Conservation (phyloP, 1,284 basidiomycete species). For the Papiliotrema laurentii region DNA sequence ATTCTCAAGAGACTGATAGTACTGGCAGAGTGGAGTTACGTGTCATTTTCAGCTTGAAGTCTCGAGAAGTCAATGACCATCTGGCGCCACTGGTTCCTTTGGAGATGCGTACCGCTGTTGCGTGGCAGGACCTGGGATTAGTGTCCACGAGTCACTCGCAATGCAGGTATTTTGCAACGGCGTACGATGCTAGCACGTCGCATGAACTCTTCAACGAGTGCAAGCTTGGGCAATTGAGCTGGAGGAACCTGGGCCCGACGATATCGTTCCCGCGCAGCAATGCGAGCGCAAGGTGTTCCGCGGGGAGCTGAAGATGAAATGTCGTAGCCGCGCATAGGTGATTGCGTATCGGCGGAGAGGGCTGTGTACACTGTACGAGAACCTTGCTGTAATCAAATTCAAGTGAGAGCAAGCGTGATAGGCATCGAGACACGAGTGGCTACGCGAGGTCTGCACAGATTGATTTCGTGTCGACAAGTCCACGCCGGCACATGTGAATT, state of each 20-base stretch:
- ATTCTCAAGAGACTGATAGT: neutral
- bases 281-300: neutral
- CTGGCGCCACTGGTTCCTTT: neutral
- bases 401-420: neutral
- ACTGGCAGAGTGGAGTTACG: neutral
- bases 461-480: neutral
- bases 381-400: neutral
- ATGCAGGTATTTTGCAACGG: neutral
- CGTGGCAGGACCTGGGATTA: neutral
- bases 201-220: neutral
- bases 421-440: neutral
- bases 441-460: neutral
- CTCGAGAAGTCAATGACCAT: neutral
- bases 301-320: neutral
- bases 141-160: neutral
- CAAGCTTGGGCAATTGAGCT: neutral
- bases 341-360: neutral
- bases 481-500: neutral
- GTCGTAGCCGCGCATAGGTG: neutral
- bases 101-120: neutral
- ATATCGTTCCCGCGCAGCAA: neutral
- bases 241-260: neutral
- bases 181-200: neutral
- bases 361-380: neutral
- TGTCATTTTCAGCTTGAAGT: neutral